phyloP scores from a whole-genome alignment of 495 filamentous ascomycete species.

The Evernia prunastri region DNA sequence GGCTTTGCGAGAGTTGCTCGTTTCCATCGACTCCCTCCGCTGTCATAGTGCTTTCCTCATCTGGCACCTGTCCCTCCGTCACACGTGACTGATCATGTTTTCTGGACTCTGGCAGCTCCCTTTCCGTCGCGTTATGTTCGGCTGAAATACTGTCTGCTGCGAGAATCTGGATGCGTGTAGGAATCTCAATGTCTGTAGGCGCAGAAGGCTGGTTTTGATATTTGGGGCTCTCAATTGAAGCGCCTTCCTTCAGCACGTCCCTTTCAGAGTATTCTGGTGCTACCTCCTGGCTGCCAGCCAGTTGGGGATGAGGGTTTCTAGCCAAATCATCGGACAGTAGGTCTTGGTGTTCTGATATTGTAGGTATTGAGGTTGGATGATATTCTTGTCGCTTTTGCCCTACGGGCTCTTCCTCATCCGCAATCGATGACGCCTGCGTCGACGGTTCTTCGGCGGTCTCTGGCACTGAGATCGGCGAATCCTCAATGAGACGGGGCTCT shows the following conservation, averaged over 20 bases:
- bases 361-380: background rate
- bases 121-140: background rate
- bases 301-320: background rate
- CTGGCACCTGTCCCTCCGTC: background rate
- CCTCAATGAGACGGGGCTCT: conserved; percentile 15
- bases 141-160: background rate
- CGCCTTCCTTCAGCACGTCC: background rate
- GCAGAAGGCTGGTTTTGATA: background rate
- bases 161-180: background rate
- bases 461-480: conserved; percentile 24
- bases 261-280: background rate
- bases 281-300: background rate
- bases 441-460: conserved; percentile 24
- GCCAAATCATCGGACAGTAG: background rate
- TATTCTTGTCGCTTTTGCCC: conserved; percentile 6
- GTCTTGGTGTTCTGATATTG: background rate
- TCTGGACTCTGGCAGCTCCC: background rate
- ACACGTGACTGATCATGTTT: background rate
- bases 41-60: background rate
- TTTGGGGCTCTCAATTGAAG: background rate
- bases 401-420: conserved; percentile 19
- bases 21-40: background rate
- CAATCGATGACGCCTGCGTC: conserved; percentile 28
- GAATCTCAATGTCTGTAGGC: too few relatives aligned
- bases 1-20: background rate